Conservation (phyloP, 768 basidiomycete genomes). For the Russula emetica region DNA sequence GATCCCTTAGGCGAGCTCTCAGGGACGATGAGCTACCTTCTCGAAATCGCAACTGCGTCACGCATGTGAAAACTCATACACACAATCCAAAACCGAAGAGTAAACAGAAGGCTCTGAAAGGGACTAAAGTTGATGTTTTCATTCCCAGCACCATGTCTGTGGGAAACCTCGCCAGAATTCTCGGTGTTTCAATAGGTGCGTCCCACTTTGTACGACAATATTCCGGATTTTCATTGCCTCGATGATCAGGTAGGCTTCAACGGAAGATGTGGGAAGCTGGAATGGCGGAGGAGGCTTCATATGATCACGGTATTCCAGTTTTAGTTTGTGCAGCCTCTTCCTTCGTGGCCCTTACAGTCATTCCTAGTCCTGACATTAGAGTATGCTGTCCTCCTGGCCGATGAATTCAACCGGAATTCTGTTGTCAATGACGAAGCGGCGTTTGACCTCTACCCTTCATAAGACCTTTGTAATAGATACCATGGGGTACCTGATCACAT, state of each 20-base stretch:
- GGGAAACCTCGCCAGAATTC: too few species aligned
- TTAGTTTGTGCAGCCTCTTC: background rate
- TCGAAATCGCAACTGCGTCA: slow-evolving; percentile 3
- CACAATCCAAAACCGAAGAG: slow-evolving; percentile 15
- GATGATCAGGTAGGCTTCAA: slow-evolving; percentile 54
- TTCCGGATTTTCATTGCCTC: too few species aligned
- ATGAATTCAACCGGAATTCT: too few species aligned
- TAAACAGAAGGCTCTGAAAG: too few species aligned
- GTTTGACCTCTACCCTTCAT: slow-evolving; percentile 90
- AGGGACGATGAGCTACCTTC: too few species aligned
- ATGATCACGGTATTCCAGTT: slow-evolving; percentile 68
- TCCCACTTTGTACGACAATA: too few species aligned
- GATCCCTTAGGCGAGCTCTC: too few species aligned
- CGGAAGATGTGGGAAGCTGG: slow-evolving; percentile 64
- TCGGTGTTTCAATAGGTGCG: too few species aligned
- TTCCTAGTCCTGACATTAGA: slow-evolving; percentile 75
- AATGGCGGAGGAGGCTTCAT: slow-evolving; percentile 61
- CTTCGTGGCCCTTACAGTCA: slow-evolving; percentile 3
- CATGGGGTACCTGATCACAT: slow-evolving; percentile 22
- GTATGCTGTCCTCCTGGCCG: too few species aligned
- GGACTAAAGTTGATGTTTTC: too few species aligned
- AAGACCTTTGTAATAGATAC: slow-evolving; percentile 34
- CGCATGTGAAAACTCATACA: too few species aligned
- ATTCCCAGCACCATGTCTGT: too few species aligned
- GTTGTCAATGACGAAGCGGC: slow-evolving; percentile 92